Percentiles rank a stretch among this genome's conserved stretches.
Conservation (phyloP, 306 rosid genomes). For the Gynostemma pentaphyllum region DNA sequence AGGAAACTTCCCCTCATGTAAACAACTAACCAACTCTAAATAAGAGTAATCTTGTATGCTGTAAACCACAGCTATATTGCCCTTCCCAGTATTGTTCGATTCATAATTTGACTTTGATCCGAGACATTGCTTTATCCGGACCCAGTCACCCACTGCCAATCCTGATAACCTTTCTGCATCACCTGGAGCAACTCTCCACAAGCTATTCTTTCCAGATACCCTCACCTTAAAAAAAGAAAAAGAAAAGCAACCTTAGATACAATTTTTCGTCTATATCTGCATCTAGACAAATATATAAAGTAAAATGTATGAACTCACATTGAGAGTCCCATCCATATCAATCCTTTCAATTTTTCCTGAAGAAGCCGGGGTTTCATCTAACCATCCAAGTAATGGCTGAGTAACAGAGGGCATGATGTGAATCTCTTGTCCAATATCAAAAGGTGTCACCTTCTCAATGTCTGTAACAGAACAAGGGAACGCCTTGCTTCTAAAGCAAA, state of each 20-base stretch:
- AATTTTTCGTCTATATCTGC: neutral
- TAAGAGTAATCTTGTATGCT: constrained; percentile 94
- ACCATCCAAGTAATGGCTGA: constrained; percentile 96
- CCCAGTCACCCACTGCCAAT: constrained; percentile 99
- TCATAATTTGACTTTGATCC: constrained; percentile 93
- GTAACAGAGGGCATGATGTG: constrained; percentile 65
- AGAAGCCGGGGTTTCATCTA: constrained; percentile 83
- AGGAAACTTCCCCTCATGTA: constrained; percentile 79
- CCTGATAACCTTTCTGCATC: constrained; percentile 95
- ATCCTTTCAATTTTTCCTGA: constrained; percentile 73
- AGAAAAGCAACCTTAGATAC: neutral
- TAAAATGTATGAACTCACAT: constrained; percentile 42
- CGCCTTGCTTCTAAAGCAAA: constrained; percentile 94
- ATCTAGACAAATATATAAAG: neutral
- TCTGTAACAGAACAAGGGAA: constrained; percentile 89
- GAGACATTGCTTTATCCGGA: constrained; percentile 89
- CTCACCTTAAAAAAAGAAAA: constrained; percentile 50
- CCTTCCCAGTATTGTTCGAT: constrained; percentile 80
- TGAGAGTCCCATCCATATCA: constrained; percentile 96
- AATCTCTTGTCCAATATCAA: constrained; percentile 83
- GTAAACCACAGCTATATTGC: constrained; percentile 84
- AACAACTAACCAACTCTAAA: constrained; percentile 90
- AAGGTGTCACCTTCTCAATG: constrained; percentile 83
- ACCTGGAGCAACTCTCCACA: constrained; percentile 97
- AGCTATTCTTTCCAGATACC: constrained; percentile 69